Percentiles rank a stretch among this genome's conserved stretches.
phyloP scores from a whole-genome alignment of 352 stramenopile genomes.

The Globisporangium iwayamae region DNA sequence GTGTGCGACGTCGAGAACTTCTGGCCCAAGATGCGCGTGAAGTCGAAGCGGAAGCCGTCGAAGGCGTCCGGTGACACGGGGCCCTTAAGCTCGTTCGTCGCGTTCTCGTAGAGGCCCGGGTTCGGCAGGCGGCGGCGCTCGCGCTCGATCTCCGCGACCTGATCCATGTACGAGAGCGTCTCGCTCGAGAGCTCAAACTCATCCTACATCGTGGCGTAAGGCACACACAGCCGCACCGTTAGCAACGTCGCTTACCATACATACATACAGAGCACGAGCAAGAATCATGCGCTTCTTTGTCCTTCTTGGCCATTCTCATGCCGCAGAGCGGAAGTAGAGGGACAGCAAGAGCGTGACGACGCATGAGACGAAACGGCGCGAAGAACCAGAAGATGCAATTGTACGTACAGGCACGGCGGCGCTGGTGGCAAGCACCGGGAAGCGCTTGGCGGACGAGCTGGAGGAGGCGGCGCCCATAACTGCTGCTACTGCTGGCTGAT shows the following conservation, averaged over 20 bases:
- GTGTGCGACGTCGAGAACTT: conserved; percentile 83
- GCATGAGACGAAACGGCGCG: too few species aligned
- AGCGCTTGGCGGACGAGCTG: conserved; percentile 29
- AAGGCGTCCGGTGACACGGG: conserved; percentile 79
- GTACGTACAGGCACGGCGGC: conserved; percentile 42
- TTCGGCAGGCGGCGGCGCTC: conserved; percentile 67
- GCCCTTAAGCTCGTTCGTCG: conserved; percentile 78
- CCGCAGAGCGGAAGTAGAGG: neutral
- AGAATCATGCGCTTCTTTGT: neutral
- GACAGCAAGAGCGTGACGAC: neutral
- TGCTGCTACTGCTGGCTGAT: neutral
- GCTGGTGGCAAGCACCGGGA: conserved; percentile 69
- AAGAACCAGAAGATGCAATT: neutral
- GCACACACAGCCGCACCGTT: neutral
- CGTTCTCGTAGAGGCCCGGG: conserved; percentile 82
- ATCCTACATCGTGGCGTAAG: neutral
- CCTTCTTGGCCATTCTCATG: neutral
- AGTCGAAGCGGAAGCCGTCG: conserved; percentile 86
- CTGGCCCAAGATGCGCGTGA: conserved; percentile 77
- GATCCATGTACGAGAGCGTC: conserved; percentile 75
- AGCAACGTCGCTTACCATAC: neutral
- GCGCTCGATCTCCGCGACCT: conserved; percentile 80
- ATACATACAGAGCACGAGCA: neutral
- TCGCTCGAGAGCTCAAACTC: conserved; percentile 31
- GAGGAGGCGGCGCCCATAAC: conserved; percentile 55